Evolutionary conservation across 495 filamentous ascomycete genomes (phyloP).

Genomic region (Oidiodendron maius): DNA sequence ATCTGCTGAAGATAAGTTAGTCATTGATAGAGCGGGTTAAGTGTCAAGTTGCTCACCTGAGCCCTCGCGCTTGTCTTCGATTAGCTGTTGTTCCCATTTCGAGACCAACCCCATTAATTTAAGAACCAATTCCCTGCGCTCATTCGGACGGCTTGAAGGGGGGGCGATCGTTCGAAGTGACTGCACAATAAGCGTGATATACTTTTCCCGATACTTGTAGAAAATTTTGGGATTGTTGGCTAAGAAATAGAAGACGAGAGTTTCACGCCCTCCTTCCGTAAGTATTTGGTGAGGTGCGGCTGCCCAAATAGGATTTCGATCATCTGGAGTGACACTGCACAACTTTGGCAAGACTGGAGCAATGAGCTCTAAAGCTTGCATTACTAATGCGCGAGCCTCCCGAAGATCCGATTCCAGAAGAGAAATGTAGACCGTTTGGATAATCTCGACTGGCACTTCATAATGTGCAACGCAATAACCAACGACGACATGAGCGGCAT

Average conservation of each 20-base stretch:
- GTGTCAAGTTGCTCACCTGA: constrained; percentile 28
- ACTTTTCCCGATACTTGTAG: constrained; percentile 89
- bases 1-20: constrained; percentile 34
- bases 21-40: constrained; percentile 41
- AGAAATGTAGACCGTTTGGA: constrained; percentile 86
- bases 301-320: constrained; percentile 70
- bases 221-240: constrained; percentile 89
- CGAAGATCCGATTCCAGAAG: constrained; percentile 88
- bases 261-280: constrained; percentile 90
- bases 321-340: constrained; percentile 37
- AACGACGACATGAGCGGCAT: constrained; percentile 94
- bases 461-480: constrained; percentile 97
- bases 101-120: constrained; percentile 81
- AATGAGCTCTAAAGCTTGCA: constrained; percentile 88
- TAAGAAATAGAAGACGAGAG: constrained; percentile 95
- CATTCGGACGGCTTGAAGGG: constrained; percentile 79
- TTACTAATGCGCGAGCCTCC: constrained; percentile 86
- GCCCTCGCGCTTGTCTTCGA: too few relatives aligned
- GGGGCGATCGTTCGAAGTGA: constrained; percentile 83
- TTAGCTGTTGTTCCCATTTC: constrained; percentile 69
- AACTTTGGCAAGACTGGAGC: constrained; percentile 88
- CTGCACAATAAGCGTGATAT: constrained; percentile 79
- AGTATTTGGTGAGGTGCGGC: constrained; percentile 86
- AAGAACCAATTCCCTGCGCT: constrained; percentile 86
- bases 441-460: constrained; percentile 94